Evolutionary conservation across 2,329 filamentous ascomycete species (phyloP), one percentile per base, ranked within the genome.

Genomic region (Fusarium phyllophilum): DNA sequence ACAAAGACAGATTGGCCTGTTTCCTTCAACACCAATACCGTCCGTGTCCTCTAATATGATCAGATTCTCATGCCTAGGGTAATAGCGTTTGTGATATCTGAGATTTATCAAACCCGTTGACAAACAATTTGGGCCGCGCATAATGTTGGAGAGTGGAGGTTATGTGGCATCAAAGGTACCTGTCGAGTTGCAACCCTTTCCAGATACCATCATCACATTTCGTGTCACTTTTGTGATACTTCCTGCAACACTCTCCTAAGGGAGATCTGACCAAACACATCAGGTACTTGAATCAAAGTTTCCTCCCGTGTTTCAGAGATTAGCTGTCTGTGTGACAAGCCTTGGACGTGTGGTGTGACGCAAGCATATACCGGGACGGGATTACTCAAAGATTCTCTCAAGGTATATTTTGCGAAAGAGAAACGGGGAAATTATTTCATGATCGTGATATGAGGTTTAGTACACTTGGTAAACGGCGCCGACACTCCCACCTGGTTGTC

Each of bases 381-480:
- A 67, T 52, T 39, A n/a, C 54, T 52, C 65, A 36, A 36, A 33
- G 29, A 31, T 26, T 29, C 33, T 29, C 34, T 33, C 34, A 49
- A 38, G n/a, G 39, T 29, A 68, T 55, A 46, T 56, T 46, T 45
- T 72, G 49, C 58, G 66, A 56, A 56, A 42, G 20, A 39, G 54
- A 48, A 59, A 49, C 22, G 41, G 57, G 44, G 18, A 31, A 49
- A 66, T 49, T 36, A 65, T 61, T 72, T 72, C 67, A 48, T 74
- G 31, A 52, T 65, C 59, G 38, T 72, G 20, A 65, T 44, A 38
- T 51, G 57, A 46, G 52, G 31, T 49, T 72, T 46, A 62, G 51
- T 72, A 65, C 60, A 73, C 22, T 33, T 68, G 46, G 44, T 60
- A 65, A 48, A 51, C 59, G 54, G 56, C 41, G 67, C 57, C 62